Percentiles rank a stretch among this genome's conserved stretches.
phyloP scores from a whole-genome alignment of 2,329 filamentous ascomycete genomes.

The Colletotrichum costaricense region DNA sequence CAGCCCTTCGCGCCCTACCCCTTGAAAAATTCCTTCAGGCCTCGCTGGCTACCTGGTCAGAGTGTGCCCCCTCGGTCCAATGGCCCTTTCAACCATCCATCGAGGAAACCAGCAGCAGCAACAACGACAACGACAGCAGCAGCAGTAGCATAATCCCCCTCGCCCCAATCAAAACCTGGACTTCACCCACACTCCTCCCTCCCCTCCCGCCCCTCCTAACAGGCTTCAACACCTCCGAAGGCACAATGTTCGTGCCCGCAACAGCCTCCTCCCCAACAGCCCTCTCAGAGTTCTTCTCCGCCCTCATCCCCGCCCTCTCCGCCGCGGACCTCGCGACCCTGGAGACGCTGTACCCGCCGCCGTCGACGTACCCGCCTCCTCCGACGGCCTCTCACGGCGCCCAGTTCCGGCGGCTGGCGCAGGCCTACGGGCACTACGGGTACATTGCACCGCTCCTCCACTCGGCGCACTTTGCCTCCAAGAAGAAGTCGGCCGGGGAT shows the following conservation, averaged over 20 bases:
- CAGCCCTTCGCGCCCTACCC: constrained; percentile 58
- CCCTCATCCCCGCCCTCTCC: constrained; percentile 68
- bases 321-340: constrained; percentile 64
- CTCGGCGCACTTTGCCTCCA: constrained; percentile 60
- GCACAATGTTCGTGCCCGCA: constrained; percentile 70
- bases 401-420: constrained; percentile 68
- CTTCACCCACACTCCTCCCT: constrained; percentile 61
- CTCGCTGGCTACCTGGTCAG: constrained; percentile 55
- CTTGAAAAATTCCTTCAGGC: constrained; percentile 52
- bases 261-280: constrained; percentile 53
- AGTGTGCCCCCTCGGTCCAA: constrained; percentile 55
- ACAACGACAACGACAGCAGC: constrained; percentile 42
- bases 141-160: constrained; percentile 60
- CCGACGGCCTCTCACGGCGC: constrained; percentile 50
- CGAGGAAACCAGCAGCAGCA: constrained; percentile 60
- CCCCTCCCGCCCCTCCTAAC: constrained; percentile 70
- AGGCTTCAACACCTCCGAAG: constrained; percentile 79
- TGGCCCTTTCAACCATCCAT: constrained; percentile 79
- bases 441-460: constrained; percentile 74
- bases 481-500: constrained; percentile 4
- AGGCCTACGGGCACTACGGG: constrained; percentile 72
- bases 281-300: constrained; percentile 66
- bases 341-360: constrained; percentile 68
- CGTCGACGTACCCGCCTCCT: constrained; percentile 38
- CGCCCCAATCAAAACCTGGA: constrained; percentile 70